Percentiles rank a stretch among this genome's conserved stretches.
These are phyloP conservation scores for Plantago elongata DNA, from an alignment of 257 asterid species.

Conservation along the genomic window DNA sequence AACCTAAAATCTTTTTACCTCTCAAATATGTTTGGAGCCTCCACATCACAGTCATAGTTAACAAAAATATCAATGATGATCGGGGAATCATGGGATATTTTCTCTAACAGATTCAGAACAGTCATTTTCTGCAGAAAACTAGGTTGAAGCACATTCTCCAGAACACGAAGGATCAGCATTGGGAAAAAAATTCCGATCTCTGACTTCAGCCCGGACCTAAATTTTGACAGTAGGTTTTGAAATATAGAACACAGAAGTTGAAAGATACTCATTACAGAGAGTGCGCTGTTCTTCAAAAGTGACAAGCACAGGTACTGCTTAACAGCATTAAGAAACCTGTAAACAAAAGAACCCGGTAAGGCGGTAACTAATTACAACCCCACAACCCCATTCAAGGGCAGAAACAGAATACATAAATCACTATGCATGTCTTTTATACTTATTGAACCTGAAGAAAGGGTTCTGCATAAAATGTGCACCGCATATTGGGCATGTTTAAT, in stretches of 20 bases:
- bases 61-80: constrained; percentile 78
- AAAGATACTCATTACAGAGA: constrained; percentile 89
- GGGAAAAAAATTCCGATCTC: constrained; percentile 97
- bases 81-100: constrained; percentile 76
- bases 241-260: constrained; percentile 73
- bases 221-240: constrained; percentile 63
- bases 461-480: background rate
- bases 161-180: constrained; percentile 93
- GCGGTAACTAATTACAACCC: constrained; percentile 14
- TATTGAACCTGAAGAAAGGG: constrained; percentile 14
- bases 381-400: constrained; percentile 9
- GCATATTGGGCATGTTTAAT: background rate
- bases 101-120: constrained; percentile 75
- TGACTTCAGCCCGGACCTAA: constrained; percentile 84
- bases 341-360: constrained; percentile 20
- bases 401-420: constrained; percentile 4
- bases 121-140: constrained; percentile 99
- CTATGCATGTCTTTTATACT: constrained; percentile 4
- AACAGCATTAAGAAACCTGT: constrained; percentile 85
- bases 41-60: constrained; percentile 97
- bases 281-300: constrained; percentile 93
- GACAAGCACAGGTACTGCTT: constrained; percentile 92
- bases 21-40: constrained; percentile 95
- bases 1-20: constrained; percentile 44
- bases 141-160: constrained; percentile 98